phyloP scores from a whole-genome alignment of 139 green algal species.

The Trebouxia sp. region DNA sequence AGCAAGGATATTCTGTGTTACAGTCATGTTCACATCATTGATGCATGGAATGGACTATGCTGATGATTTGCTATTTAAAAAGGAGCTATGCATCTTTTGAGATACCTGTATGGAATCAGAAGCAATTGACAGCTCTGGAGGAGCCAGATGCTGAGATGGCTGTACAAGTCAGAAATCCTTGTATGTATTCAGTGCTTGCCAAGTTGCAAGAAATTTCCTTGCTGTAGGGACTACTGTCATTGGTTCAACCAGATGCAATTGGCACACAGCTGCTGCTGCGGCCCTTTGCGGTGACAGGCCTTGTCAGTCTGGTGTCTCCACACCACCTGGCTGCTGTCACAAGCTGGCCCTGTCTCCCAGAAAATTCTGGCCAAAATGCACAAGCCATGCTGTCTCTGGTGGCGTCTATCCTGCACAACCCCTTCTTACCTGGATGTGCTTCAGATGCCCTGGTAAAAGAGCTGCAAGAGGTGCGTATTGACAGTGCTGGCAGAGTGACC shows the following conservation, averaged over 20 bases:
- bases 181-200: neutral
- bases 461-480: constrained; percentile 31
- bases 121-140: no score
- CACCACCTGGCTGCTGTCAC: constrained; percentile 46
- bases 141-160: no score
- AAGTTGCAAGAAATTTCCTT: neutral
- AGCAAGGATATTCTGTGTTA: no score
- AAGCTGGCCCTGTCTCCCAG: neutral
- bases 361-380: neutral
- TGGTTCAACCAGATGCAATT: constrained; percentile 43
- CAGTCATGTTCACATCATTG: no score
- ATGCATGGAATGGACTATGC: no score
- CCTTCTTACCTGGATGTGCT: constrained; percentile 17
- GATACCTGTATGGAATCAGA: no score
- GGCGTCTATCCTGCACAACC: constrained; percentile 33
- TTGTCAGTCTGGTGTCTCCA: constrained; percentile 53
- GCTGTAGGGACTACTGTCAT: constrained; percentile 43
- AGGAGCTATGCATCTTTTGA: no score
- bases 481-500: no score
- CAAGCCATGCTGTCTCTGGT: neutral
- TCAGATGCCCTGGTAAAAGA: constrained; percentile 9
- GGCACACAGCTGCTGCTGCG: constrained; percentile 42
- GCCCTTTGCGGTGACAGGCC: constrained; percentile 39
- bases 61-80: no score
- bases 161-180: no score